Conservation (phyloP, 768 basidiomycete species). For the Boletus vinaceobasis region DNA sequence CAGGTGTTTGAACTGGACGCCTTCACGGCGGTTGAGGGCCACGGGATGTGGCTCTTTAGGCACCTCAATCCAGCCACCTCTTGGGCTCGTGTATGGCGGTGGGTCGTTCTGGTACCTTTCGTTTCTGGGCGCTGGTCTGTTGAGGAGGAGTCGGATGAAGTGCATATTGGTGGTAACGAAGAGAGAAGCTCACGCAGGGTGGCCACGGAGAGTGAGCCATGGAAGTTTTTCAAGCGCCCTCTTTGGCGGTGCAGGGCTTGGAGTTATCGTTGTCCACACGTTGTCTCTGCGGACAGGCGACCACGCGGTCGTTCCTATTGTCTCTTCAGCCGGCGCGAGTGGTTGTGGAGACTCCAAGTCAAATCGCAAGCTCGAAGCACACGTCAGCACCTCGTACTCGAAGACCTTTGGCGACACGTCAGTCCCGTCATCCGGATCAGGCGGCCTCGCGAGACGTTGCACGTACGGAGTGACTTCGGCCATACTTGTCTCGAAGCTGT, state of each 20-base stretch:
- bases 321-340: neutral
- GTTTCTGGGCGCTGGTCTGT: neutral
- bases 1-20: slow-evolving; percentile 16
- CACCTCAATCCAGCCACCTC: slow-evolving; percentile 7
- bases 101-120: neutral
- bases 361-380: slow-evolving; percentile 18
- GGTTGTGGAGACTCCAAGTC: neutral
- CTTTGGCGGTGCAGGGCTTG: neutral
- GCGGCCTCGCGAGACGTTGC: neutral
- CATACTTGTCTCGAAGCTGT: slow-evolving; percentile 8
- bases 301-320: neutral
- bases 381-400: slow-evolving; percentile 25
- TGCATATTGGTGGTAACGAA: neutral
- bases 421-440: neutral
- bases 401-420: slow-evolving; percentile 6
- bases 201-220: slow-evolving; percentile 4
- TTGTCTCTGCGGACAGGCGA: neutral
- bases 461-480: slow-evolving; percentile 12
- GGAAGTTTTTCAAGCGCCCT: neutral
- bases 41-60: slow-evolving; percentile 8
- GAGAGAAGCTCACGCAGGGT: slow-evolving; percentile 9
- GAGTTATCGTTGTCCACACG: neutral
- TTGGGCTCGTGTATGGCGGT: slow-evolving; percentile 15
- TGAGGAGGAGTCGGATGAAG: neutral
- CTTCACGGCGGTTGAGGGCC: slow-evolving; percentile 9